These are phyloP conservation scores for Capsella bursapastoris DNA, from an alignment of 345 rosid species.

Conservation along the genomic window DNA sequence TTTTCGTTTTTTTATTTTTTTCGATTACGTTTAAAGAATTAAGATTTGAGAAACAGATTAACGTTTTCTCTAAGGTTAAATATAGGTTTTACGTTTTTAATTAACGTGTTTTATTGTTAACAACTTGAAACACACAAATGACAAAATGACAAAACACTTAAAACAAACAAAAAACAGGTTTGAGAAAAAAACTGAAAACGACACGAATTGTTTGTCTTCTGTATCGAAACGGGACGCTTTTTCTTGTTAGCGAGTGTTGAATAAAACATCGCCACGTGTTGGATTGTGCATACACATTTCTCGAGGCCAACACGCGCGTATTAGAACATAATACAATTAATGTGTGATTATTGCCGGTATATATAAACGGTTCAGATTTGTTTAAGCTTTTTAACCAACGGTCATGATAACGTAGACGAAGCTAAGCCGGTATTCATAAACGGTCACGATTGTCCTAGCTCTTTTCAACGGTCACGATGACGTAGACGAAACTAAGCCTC, in stretches of 20 bases:
- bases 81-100: constrained; percentile 37
- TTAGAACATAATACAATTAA: background rate
- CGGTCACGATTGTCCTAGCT: no score
- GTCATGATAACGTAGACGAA: constrained; percentile 14
- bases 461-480: no score
- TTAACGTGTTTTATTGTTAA: constrained; percentile 29
- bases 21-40: constrained; percentile 19
- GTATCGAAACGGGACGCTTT: constrained; percentile 26
- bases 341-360: background rate
- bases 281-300: background rate
- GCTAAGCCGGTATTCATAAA: background rate
- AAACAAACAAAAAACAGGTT: background rate
- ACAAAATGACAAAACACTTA: background rate
- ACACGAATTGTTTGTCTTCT: background rate
- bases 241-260: background rate
- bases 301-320: constrained; percentile 29
- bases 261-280: background rate
- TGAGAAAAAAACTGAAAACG: constrained; percentile 3
- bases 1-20: background rate
- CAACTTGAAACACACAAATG: background rate
- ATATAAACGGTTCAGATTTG: constrained; percentile 14
- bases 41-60: constrained; percentile 20
- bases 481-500: background rate
- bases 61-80: constrained; percentile 37
- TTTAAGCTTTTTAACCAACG: constrained; percentile 17